Percentiles rank a stretch among this genome's conserved stretches.
Conservation (phyloP, 805 yeast genomes). For the Clavispora asparagi region DNA sequence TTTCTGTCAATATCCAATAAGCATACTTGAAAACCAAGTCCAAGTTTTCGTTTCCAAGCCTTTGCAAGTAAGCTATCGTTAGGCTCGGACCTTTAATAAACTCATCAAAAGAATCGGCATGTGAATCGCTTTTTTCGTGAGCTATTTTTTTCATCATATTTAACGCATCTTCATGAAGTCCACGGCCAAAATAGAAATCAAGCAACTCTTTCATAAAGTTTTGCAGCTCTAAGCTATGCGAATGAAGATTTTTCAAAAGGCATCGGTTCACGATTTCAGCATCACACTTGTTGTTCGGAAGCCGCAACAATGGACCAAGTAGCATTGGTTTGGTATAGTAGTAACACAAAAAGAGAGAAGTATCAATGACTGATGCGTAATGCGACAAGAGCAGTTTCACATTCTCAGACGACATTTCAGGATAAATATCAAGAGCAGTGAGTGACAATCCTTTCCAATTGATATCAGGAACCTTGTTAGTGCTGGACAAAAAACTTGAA, state of each 20-base stretch:
- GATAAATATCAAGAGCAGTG: conserved; percentile 39
- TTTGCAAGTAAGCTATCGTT: conserved; percentile 54
- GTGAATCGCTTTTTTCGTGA: conserved; percentile 9
- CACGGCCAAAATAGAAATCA: conserved; percentile 68
- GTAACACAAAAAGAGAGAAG: conserved; percentile 73
- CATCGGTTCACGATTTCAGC: conserved; percentile 53
- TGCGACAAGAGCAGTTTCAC: conserved; percentile 19
- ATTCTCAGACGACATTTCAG: conserved; percentile 18
- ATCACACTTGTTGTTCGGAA: conserved; percentile 68
- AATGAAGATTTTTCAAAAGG: conserved; percentile 35
- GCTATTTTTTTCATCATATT: conserved; percentile 41
- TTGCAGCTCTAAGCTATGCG: conserved; percentile 18
- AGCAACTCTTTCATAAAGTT: conserved; percentile 61
- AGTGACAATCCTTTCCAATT: conserved; percentile 46
- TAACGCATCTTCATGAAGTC: conserved; percentile 63
- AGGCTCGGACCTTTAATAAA: conserved; percentile 36
- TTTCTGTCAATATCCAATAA: conserved; percentile 42
- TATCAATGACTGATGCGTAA: conserved; percentile 57
- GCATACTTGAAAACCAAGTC: conserved; percentile 56
- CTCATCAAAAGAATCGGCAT: conserved; percentile 19
- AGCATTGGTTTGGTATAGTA: conserved; percentile 61
- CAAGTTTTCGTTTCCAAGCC: conserved; percentile 43
- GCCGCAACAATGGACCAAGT: conserved; percentile 77
- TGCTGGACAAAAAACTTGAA: conserved; percentile 28
- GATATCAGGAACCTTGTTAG: conserved; percentile 17